These are phyloP conservation scores for Penicillium silybi DNA, from an alignment of 495 filamentous ascomycete genomes.

Conservation along the genomic window DNA sequence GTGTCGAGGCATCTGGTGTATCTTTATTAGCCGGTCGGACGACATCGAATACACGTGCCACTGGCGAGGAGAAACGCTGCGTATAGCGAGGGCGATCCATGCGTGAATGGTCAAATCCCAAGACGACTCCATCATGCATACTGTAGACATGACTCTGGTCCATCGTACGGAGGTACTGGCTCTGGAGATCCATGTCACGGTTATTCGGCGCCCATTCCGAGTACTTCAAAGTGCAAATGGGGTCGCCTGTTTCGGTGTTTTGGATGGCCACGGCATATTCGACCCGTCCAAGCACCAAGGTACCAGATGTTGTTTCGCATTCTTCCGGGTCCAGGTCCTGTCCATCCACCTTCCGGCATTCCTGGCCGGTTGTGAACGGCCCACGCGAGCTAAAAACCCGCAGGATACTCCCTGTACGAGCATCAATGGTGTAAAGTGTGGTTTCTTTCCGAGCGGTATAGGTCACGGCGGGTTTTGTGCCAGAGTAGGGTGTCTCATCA, in stretches of 20 bases:
- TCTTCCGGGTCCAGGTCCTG: slow-evolving; percentile 63
- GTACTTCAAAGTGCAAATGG: slow-evolving; percentile 86
- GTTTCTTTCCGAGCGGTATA: slow-evolving; percentile 82
- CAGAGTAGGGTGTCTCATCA: slow-evolving; percentile 61
- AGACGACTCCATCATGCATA: slow-evolving; percentile 79
- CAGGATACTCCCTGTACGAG: slow-evolving; percentile 69
- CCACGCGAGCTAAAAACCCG: slow-evolving; percentile 60
- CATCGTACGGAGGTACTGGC: slow-evolving; percentile 72
- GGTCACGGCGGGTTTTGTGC: slow-evolving; percentile 64
- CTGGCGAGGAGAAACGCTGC: slow-evolving; percentile 73
- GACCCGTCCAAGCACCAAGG: slow-evolving; percentile 73
- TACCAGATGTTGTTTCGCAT: slow-evolving; percentile 66
- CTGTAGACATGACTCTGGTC: slow-evolving; percentile 88
- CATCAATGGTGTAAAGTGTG: slow-evolving; percentile 77
- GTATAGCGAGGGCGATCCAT: slow-evolving; percentile 55
- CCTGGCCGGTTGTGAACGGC: slow-evolving; percentile 44
- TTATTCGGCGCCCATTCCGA: slow-evolving; percentile 95
- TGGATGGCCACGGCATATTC: slow-evolving; percentile 88
- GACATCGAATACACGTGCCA: slow-evolving; percentile 88
- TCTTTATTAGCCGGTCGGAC: slow-evolving; percentile 61
- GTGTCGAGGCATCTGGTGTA: slow-evolving; percentile 51
- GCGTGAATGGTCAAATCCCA: slow-evolving; percentile 69
- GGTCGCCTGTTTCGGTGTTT: slow-evolving; percentile 66
- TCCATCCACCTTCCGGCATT: slow-evolving; percentile 54
- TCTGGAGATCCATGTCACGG: slow-evolving; percentile 79